Base-by-base conservation (phyloP, 768 basidiomycete species). In the Mycena filopes region DNA sequence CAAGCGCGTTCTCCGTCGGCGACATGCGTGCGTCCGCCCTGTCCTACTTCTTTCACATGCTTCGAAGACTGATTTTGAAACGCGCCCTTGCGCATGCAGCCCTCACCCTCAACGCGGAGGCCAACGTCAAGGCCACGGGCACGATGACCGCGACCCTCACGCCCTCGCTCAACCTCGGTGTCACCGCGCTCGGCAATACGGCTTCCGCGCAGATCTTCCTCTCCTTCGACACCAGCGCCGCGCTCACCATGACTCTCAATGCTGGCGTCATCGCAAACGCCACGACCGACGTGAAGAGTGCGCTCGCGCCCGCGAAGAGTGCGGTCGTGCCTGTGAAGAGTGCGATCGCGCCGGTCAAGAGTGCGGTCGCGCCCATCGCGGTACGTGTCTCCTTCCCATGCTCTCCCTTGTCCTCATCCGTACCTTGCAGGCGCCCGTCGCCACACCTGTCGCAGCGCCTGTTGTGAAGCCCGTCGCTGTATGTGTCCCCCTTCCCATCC, bases 101-200 rank as follows among this genome's bases (percentile, higher is more conserved):
- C 28, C 49, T 77, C 40, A 64, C 63, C 56, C 66, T 75, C 59
- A 63, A 69, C 18, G 74, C 72, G 13, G 18, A 28, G 13, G 16
- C 47, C 13, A 29, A n/a, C 26, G 28, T 48, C 25, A 60, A 67
- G 42, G 74, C 76, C 9, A 36, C 21, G 69, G 69, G 60, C 71
- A 72, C 16, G 54, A 68, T 21, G 60, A 60, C 67, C 16, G 77
- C 71, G 12, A 72, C 78, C 55, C 66, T 79, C 41, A 75, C 73
- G 49, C 77, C 76, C 0, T 41, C 59, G 20, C 47, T 69, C 25
- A 66, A 65, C 50, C 40, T 79, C 50, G 76, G 77, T 16, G 57
- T 79, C 56, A 63, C 61, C 46, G 68, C 60, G 6, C 40, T 69
- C 40, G 64, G 54, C 23, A 60, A 60, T 40, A 69, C 65, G 59